These are phyloP conservation scores for Aspergillus leporis DNA, from an alignment of 495 filamentous ascomycete species.

Conservation along the genomic window DNA sequence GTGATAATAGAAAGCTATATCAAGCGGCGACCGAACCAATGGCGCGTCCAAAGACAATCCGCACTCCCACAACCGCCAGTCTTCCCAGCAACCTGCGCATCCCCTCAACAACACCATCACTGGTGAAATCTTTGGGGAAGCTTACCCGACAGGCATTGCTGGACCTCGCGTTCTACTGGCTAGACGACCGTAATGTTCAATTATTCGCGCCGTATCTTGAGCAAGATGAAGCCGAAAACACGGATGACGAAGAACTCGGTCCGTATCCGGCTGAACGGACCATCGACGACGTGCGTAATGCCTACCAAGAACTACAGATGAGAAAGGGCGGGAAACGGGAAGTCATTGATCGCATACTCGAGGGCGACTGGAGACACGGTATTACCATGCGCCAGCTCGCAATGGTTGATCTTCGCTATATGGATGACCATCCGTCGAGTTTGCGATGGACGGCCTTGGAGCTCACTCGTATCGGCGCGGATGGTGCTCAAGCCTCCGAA, in stretches of 20 bases:
- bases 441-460: constrained; percentile 76
- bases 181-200: constrained; percentile 59
- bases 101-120: constrained; percentile 60
- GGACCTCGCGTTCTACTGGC: constrained; percentile 70
- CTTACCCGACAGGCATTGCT: constrained; percentile 71
- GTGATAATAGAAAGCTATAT: neutral
- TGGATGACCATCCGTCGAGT: constrained; percentile 72
- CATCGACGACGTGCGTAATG: constrained; percentile 60
- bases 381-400: constrained; percentile 76
- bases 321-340: constrained; percentile 72
- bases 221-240: constrained; percentile 22
- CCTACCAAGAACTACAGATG: constrained; percentile 55
- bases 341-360: constrained; percentile 71
- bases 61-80: constrained; percentile 50
- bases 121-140: constrained; percentile 63
- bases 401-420: constrained; percentile 74
- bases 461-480: constrained; percentile 42
- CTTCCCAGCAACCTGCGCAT: constrained; percentile 59
- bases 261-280: constrained; percentile 63
- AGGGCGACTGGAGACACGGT: constrained; percentile 81
- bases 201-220: constrained; percentile 49
- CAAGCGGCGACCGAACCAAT: constrained; percentile 21
- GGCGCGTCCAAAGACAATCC: constrained; percentile 44
- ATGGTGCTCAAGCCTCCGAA: constrained; percentile 14
- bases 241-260: constrained; percentile 44